Conservation (phyloP, 2,329 filamentous ascomycete species). For the Xylariaceae sp. region DNA sequence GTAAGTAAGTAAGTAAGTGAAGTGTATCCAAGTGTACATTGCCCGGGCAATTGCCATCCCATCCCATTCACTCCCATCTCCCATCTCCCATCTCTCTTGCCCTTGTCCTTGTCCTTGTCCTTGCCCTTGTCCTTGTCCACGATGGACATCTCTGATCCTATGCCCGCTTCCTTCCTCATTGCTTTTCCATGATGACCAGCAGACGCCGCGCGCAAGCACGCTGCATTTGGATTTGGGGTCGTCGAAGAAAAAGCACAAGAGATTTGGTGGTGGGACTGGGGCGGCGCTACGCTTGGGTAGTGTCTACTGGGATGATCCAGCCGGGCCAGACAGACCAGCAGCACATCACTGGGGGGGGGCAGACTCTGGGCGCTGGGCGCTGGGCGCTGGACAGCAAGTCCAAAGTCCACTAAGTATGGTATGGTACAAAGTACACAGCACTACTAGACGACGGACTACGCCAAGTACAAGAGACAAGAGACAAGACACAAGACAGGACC, state of each 20-base stretch:
- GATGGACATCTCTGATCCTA: conserved; percentile 16
- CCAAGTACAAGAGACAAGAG: no score
- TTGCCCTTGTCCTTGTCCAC: neutral
- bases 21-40: no score
- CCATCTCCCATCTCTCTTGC: no score
- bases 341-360: conserved; percentile 8
- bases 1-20: no score
- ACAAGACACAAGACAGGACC: neutral
- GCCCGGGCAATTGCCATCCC: no score
- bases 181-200: conserved; percentile 17
- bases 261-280: conserved; percentile 22
- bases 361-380: no score
- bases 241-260: conserved; percentile 9
- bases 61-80: no score
- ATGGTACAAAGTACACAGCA: no score
- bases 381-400: no score
- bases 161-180: conserved; percentile 12
- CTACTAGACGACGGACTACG: no score
- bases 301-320: conserved; percentile 8
- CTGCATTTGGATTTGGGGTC: conserved; percentile 20
- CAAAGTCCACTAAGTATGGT: no score
- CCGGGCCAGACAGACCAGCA: conserved; percentile 14
- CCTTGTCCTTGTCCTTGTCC: no score
- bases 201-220: conserved; percentile 12
- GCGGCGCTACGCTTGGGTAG: conserved; percentile 12